Conservation (phyloP, 495 filamentous ascomycete species). For the Penicillium malachiteum region DNA sequence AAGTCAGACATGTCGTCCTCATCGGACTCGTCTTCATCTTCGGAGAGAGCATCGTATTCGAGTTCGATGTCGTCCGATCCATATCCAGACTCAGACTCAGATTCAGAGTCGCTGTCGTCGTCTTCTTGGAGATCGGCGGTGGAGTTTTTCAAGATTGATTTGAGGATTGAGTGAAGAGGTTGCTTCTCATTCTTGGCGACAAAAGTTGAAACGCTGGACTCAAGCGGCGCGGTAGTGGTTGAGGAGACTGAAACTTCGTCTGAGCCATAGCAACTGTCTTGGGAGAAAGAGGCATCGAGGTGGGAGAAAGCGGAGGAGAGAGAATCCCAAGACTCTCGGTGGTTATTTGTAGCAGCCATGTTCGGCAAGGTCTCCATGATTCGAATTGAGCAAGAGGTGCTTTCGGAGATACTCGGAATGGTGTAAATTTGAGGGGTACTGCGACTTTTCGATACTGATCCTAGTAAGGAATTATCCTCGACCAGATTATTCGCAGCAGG, state of each 20-base stretch:
- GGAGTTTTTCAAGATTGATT: slow-evolving; percentile 44
- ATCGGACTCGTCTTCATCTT: slow-evolving; percentile 22
- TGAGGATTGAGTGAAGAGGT: slow-evolving; percentile 31
- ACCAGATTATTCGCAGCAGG: slow-evolving; percentile 3
- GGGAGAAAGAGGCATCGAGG: slow-evolving; percentile 44
- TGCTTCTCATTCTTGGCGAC: slow-evolving; percentile 15
- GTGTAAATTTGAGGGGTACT: slow-evolving; percentile 1
- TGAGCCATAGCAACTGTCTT: slow-evolving; percentile 48
- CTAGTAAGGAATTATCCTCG: neutral
- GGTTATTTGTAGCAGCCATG: slow-evolving; percentile 29
- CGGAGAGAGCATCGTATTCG: slow-evolving; percentile 34
- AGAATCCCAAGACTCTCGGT: slow-evolving; percentile 43
- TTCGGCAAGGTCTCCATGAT: slow-evolving; percentile 4
- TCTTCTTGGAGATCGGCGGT: slow-evolving; percentile 28
- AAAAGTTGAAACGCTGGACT: slow-evolving; percentile 22
- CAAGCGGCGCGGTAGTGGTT: slow-evolving; percentile 24
- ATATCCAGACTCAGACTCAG: slow-evolving; percentile 45
- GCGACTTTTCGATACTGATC: slow-evolving; percentile 2
- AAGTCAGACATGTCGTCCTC: slow-evolving; percentile 37
- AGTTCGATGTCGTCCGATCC: slow-evolving; percentile 40
- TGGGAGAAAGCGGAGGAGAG: slow-evolving; percentile 41
- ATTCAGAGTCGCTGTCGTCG: slow-evolving; percentile 19
- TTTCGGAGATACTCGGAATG: neutral
- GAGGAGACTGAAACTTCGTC: slow-evolving; percentile 44
- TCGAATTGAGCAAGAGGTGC: neutral